These are phyloP conservation scores for Paraurostyla sp. DNA, from an alignment of 73 alveolate species.

Conservation along the genomic window DNA sequence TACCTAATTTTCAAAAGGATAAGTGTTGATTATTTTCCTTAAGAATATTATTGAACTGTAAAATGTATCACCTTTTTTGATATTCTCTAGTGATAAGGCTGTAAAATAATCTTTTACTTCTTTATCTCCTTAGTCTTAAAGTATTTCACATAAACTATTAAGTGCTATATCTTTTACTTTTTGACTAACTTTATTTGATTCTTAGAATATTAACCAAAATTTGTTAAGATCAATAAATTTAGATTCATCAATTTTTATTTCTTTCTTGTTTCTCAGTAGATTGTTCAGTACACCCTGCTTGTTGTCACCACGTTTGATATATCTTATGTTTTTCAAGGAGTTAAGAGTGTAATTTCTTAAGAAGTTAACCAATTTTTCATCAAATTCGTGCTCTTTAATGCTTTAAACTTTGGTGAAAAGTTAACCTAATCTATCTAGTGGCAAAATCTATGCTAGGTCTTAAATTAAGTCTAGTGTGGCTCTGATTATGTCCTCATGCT, in stretches of 20 bases:
- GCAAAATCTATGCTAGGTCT: conserved; percentile 35
- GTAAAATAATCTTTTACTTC: conserved; percentile 45
- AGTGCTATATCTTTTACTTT: conserved; percentile 52
- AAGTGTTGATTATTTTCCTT: conserved; percentile 40
- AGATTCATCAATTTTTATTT: conserved; percentile 32
- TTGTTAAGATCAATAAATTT: conserved; percentile 40
- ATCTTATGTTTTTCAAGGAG: conserved; percentile 44
- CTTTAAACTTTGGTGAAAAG: conserved; percentile 1
- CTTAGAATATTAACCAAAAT: conserved; percentile 69
- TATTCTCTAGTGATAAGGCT: conserved; percentile 12
- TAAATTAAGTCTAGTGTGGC: conserved; percentile 54
- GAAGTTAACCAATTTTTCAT: conserved; percentile 57
- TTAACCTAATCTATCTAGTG: conserved; percentile 47
- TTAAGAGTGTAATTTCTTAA: conserved; percentile 53
- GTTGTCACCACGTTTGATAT: conserved; percentile 1
- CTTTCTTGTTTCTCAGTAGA: conserved; percentile 8
- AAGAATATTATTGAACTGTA: conserved; percentile 19
- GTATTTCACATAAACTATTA: conserved; percentile 47
- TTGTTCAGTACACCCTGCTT: neutral
- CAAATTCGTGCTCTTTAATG: conserved; percentile 28
- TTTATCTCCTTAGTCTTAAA: conserved; percentile 34
- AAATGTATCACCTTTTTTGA: conserved; percentile 33
- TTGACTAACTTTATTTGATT: conserved; percentile 34
- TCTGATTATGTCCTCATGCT: conserved; percentile 70
- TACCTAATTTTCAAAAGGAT: conserved; percentile 13